Evolutionary conservation across 2,329 filamentous ascomycete species (phyloP).

Genomic region (Cladosporium austrohemisphaericum): DNA sequence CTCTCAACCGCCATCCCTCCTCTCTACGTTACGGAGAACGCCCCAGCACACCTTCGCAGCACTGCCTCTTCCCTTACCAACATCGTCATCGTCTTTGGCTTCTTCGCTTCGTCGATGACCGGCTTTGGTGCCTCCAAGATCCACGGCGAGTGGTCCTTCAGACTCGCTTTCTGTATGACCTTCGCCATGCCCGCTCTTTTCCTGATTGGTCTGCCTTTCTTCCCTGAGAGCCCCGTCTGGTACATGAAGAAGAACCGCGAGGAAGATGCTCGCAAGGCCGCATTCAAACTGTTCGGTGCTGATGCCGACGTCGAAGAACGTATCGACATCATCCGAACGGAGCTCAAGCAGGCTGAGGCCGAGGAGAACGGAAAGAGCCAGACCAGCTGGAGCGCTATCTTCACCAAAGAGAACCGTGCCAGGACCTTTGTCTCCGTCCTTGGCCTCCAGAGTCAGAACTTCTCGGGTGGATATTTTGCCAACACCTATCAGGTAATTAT

Average conservation of each 20-base stretch:
- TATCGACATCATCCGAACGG: conserved; percentile 21
- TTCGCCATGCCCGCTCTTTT: conserved; percentile 25
- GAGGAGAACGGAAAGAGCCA: conserved; percentile 23
- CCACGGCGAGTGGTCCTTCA: conserved; percentile 24
- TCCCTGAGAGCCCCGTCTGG: conserved; percentile 88
- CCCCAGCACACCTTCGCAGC: conserved; percentile 23
- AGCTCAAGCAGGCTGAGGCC: conserved; percentile 23
- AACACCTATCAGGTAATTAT: conserved; percentile 24
- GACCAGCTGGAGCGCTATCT: conserved; percentile 27
- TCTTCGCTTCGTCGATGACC: conserved; percentile 26
- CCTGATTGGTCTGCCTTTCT: conserved; percentile 34
- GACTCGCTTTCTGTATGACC: conserved; percentile 26
- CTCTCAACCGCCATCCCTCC: conserved; percentile 26
- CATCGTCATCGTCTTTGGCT: conserved; percentile 27
- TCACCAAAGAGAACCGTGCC: conserved; percentile 25
- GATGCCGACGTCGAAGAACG: conserved; percentile 20
- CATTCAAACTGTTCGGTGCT: conserved; percentile 23
- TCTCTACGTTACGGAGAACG: conserved; percentile 28
- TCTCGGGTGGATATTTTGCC: conserved; percentile 23
- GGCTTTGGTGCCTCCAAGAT: conserved; percentile 27
- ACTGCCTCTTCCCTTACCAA: conserved; percentile 27
- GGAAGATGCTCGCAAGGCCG: conserved; percentile 53
- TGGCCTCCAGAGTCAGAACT: conserved; percentile 26
- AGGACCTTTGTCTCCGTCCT: conserved; percentile 26
- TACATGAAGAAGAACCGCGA: conserved; percentile 66